Conservation (phyloP, 1,284 basidiomycete species). For the Ustilago curta region DNA sequence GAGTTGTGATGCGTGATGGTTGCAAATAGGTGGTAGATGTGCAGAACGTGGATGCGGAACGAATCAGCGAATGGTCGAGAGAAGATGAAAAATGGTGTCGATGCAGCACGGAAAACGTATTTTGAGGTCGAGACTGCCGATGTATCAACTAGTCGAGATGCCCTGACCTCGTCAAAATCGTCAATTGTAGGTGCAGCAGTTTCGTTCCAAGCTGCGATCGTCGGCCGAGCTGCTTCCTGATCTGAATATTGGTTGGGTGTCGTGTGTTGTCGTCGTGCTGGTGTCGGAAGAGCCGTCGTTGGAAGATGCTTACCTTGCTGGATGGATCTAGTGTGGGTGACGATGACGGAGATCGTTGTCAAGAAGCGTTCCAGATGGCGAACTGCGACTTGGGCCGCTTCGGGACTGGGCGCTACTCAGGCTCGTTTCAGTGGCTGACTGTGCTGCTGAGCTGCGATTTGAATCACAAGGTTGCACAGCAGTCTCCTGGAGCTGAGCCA, state of each 20-base stretch:
- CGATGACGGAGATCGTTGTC: constrained; percentile 52
- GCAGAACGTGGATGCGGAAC: constrained; percentile 16
- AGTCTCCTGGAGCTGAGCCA: constrained; percentile 12
- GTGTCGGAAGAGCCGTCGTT: constrained; percentile 7
- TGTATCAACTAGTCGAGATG: not conserved
- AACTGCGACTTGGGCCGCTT: constrained; percentile 14
- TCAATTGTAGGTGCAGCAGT: not conserved
- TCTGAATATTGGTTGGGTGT: constrained; percentile 5
- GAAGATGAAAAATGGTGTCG: constrained; percentile 2
- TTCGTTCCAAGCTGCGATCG: constrained; percentile 7
- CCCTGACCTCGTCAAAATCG: not conserved
- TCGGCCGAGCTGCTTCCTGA: constrained; percentile 4
- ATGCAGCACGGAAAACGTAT: constrained; percentile 14
- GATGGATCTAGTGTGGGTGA: constrained; percentile 52
- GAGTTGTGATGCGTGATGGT: constrained; percentile 13
- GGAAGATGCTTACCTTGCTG: constrained; percentile 47
- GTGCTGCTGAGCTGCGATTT: constrained; percentile 10
- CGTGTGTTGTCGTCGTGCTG: constrained; percentile 6
- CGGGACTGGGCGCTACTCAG: not conserved
- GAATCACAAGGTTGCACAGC: constrained; percentile 19
- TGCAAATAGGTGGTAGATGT: constrained; percentile 4
- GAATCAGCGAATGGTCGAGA: constrained; percentile 37
- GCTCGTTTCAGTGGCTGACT: not conserved
- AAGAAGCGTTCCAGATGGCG: constrained; percentile 25
- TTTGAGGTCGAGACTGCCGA: not conserved